phyloP scores from a whole-genome alignment of 73 alveolate genomes.

The Stentor coeruleus region DNA sequence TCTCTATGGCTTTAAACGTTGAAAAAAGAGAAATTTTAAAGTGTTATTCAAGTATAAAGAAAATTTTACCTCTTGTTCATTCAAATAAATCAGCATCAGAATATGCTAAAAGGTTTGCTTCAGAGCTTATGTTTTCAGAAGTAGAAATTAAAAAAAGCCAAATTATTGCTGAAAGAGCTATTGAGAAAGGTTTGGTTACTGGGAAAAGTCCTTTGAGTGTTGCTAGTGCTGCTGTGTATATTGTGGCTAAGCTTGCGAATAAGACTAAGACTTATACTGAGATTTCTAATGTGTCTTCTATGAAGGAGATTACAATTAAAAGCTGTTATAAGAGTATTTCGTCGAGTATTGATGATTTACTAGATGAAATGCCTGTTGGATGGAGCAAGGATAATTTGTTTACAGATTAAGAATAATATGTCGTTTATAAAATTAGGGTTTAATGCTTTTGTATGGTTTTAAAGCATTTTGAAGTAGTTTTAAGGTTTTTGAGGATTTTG shows the following conservation, averaged over 20 bases:
- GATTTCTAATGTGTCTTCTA: not conserved
- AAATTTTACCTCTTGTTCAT: not conserved
- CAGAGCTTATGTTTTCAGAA: not conserved
- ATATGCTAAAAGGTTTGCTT: slow-evolving; percentile 1
- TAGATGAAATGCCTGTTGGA: not conserved
- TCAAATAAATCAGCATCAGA: not conserved
- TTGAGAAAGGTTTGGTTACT: not conserved
- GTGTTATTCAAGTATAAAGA: slow-evolving; percentile 5
- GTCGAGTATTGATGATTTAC: too few species aligned
- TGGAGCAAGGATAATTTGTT: not conserved
- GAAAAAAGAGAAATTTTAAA: slow-evolving; percentile 9
- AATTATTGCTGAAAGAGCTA: slow-evolving; percentile 8
- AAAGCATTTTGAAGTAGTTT: too few species aligned
- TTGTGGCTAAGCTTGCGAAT: not conserved
- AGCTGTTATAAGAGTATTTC: slow-evolving; percentile 5
- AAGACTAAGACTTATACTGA: slow-evolving; percentile 5
- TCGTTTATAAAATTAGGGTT: too few species aligned
- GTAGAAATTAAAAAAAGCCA: not conserved
- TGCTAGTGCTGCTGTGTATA: slow-evolving; percentile 22
- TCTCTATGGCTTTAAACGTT: not conserved
- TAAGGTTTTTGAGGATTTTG: too few species aligned
- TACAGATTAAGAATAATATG: too few species aligned
- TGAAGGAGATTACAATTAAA: slow-evolving; percentile 15
- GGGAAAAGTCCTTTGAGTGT: slow-evolving; percentile 24
- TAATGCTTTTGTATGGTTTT: too few species aligned